A percentile compares a stretch with the other conserved stretches of the same genome.
Conservation (phyloP, 495 filamentous ascomycete species). For the Monascus purpureus region DNA sequence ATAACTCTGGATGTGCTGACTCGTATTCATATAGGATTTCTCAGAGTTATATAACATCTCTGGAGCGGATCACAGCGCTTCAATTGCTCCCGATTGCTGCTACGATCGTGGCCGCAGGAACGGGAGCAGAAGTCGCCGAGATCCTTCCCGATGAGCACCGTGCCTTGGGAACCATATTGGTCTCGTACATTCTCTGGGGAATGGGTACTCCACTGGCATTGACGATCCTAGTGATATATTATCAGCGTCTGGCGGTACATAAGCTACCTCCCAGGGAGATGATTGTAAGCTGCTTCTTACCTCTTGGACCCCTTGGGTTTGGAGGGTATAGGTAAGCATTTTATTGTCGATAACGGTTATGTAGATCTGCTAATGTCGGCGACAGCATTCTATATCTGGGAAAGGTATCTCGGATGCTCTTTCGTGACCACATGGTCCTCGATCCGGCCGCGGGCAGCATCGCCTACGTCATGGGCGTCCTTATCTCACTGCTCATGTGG, state of each 20-base stretch:
- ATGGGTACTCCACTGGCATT: constrained; percentile 34
- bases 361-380: neutral
- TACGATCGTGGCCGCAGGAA: constrained; percentile 33
- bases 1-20: neutral
- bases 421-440: constrained; percentile 12
- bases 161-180: constrained; percentile 33
- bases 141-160: constrained; percentile 23
- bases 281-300: constrained; percentile 39
- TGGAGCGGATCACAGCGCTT: constrained; percentile 32
- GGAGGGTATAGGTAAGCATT: constrained; percentile 22
- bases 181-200: constrained; percentile 39
- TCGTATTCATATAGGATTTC: constrained; percentile 3
- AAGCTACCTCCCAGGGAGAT: constrained; percentile 34
- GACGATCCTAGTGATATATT: constrained; percentile 36
- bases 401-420: constrained; percentile 19
- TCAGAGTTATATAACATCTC: constrained; percentile 2
- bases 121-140: constrained; percentile 33
- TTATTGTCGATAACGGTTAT: neutral
- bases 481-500: constrained; percentile 32
- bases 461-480: constrained; percentile 25
- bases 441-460: constrained; percentile 20
- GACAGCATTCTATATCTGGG: constrained; percentile 27
- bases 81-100: constrained; percentile 40
- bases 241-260: constrained; percentile 34
- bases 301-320: constrained; percentile 38